Conservation (phyloP, 2,329 filamentous ascomycete species). For the Colletotrichum abscissum region DNA sequence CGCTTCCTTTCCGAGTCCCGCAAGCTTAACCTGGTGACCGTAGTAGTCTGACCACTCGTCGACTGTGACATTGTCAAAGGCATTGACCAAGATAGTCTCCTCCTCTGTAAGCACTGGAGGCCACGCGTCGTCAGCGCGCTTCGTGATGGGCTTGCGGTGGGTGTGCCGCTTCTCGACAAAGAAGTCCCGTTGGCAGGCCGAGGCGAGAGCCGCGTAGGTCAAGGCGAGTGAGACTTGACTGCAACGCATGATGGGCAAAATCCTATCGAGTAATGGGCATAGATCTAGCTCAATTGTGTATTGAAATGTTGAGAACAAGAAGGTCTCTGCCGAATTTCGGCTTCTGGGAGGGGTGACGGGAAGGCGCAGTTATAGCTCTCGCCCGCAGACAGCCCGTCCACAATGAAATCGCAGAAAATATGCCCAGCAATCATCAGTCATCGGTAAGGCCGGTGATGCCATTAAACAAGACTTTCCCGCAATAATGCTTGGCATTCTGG, state of each 20-base stretch:
- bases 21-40: slow-evolving; percentile 51
- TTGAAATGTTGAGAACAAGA: not conserved
- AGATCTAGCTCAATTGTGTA: not conserved
- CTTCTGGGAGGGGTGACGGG: not conserved
- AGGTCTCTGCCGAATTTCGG: too few relatives aligned
- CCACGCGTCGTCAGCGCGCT: slow-evolving; percentile 46
- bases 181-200: slow-evolving; percentile 46
- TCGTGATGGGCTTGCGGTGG: slow-evolving; percentile 45
- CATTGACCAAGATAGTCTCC: slow-evolving; percentile 48
- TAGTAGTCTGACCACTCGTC: slow-evolving; percentile 53
- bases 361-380: slow-evolving; percentile 9
- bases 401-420: too few relatives aligned
- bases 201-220: slow-evolving; percentile 38
- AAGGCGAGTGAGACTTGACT: slow-evolving; percentile 28
- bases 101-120: slow-evolving; percentile 47
- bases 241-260: slow-evolving; percentile 9
- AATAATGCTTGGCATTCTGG: not conserved
- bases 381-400: not conserved
- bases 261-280: not conserved
- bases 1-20: slow-evolving; percentile 49
- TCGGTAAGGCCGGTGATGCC: slow-evolving; percentile 12
- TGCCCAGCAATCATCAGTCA: not conserved
- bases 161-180: slow-evolving; percentile 42
- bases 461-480: not conserved
- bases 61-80: slow-evolving; percentile 51